phyloP scores from a whole-genome alignment of 306 rosid species.

The Argentina anserina region DNA sequence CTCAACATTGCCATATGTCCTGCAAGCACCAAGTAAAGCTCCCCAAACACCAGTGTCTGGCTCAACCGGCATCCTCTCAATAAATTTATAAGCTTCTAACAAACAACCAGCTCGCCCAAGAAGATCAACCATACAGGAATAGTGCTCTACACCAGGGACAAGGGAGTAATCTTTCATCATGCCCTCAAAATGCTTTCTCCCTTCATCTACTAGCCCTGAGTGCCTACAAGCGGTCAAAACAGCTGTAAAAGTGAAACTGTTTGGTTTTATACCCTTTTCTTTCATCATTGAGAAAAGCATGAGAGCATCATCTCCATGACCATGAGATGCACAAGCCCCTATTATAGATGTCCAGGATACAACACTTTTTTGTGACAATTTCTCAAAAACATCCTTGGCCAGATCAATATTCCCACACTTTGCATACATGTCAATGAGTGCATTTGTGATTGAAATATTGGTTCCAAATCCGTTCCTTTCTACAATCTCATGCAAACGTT shows the following conservation, averaged over 20 bases:
- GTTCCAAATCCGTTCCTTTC: constrained; percentile 1
- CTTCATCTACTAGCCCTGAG: constrained; percentile 50
- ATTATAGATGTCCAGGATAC: constrained; percentile 28
- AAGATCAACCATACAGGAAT: constrained; percentile 76
- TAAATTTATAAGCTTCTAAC: constrained; percentile 51
- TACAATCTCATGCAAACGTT: constrained; percentile 12
- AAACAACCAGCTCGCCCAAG: constrained; percentile 63
- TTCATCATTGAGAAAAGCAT: constrained; percentile 54
- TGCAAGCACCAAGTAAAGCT: constrained; percentile 61
- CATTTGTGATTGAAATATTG: constrained; percentile 18
- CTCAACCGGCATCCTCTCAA: constrained; percentile 41
- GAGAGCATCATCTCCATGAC: constrained; percentile 54
- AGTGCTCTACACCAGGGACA: constrained; percentile 54
- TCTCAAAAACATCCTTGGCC: constrained; percentile 17
- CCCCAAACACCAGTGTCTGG: constrained; percentile 66
- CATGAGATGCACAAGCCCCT: constrained; percentile 43
- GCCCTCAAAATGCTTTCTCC: constrained; percentile 38
- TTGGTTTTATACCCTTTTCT: constrained; percentile 41
- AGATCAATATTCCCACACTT: constrained; percentile 30
- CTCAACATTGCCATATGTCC: constrained; percentile 53
- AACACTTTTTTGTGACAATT: constrained; percentile 5
- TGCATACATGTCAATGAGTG: constrained; percentile 26
- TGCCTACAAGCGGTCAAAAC: constrained; percentile 70
- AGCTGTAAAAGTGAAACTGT: constrained; percentile 58
- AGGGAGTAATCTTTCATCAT: constrained; percentile 45